Evolutionary conservation across 2,329 filamentous ascomycete species (phyloP).

Genomic region (Achaetomium macrosporum): DNA sequence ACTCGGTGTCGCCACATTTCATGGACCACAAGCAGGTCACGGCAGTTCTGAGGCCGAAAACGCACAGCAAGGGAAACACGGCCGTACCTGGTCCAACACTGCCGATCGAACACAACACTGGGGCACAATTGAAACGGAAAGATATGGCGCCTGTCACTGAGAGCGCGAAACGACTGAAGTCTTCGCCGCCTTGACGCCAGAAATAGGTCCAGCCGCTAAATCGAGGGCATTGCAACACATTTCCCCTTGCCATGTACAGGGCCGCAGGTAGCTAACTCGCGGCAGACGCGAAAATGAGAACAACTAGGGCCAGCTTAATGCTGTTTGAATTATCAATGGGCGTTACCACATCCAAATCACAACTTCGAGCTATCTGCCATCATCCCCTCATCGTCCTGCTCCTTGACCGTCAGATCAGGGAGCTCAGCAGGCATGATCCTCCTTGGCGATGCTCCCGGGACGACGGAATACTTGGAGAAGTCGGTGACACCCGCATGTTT

Average conservation of each 20-base stretch:
- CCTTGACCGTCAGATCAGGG: constrained; percentile 64
- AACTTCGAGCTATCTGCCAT: constrained; percentile 58
- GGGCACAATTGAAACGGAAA: neutral
- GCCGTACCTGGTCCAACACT: too few species aligned
- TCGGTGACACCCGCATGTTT: constrained; percentile 58
- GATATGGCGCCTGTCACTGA: too few species aligned
- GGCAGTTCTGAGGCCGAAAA: too few species aligned
- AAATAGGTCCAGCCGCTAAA: neutral
- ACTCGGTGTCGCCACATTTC: constrained; percentile 5
- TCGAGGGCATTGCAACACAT: neutral
- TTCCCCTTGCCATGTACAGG: neutral
- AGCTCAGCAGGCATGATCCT: constrained; percentile 71
- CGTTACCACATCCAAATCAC: constrained; percentile 1
- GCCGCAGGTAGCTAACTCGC: neutral
- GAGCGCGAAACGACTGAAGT: neutral
- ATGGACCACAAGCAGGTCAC: neutral
- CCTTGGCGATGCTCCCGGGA: constrained; percentile 57
- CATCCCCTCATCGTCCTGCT: constrained; percentile 75
- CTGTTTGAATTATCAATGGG: too few species aligned
- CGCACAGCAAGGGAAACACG: neutral
- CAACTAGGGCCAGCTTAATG: neutral
- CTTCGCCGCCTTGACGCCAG: neutral
- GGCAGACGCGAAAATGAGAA: neutral
- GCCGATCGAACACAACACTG: neutral
- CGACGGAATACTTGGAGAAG: constrained; percentile 67